Conservation (phyloP, 2,329 filamentous ascomycete species). For the Aspergillus floridensis region DNA sequence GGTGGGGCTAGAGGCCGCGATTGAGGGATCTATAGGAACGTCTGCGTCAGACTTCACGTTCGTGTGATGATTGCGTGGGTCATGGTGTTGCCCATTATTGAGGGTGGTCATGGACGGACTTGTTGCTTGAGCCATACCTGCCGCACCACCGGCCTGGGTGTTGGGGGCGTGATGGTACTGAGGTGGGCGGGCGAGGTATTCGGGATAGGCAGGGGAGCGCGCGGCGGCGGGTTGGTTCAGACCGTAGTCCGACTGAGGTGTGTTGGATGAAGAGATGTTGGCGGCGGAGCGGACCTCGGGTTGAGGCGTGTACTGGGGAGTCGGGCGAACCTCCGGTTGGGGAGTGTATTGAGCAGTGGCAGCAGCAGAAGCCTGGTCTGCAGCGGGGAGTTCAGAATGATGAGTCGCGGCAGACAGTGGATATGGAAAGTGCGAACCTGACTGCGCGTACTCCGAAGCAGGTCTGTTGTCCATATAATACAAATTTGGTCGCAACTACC, state of each 20-base stretch:
- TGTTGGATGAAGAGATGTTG: slow-evolving; percentile 73
- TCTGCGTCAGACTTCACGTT: slow-evolving; percentile 86
- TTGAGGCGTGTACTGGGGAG: slow-evolving; percentile 71
- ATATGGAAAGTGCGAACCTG: slow-evolving; percentile 72
- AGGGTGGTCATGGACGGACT: slow-evolving; percentile 87
- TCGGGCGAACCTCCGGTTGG: slow-evolving; percentile 39
- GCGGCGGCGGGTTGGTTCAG: slow-evolving; percentile 70
- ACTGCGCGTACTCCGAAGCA: slow-evolving; percentile 76
- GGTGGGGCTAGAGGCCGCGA: slow-evolving; percentile 87
- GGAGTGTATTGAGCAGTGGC: slow-evolving; percentile 41
- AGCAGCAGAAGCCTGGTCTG: slow-evolving; percentile 92
- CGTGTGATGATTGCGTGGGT: slow-evolving; percentile 64
- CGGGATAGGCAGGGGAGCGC: slow-evolving; percentile 80
- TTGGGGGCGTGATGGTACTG: slow-evolving; percentile 72
- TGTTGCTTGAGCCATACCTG: slow-evolving; percentile 98
- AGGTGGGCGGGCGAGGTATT: slow-evolving; percentile 73
- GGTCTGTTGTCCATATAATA: slow-evolving; percentile 59
- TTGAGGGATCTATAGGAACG: slow-evolving; percentile 99
- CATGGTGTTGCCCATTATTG: slow-evolving; percentile 71
- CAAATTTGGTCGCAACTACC: slow-evolving; percentile 25
- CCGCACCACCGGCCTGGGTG: slow-evolving; percentile 70
- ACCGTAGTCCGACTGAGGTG: slow-evolving; percentile 85
- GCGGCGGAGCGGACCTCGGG: slow-evolving; percentile 69
- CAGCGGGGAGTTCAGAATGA: slow-evolving; percentile 79
- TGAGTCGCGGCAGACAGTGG: slow-evolving; percentile 56